Percentiles rank a stretch among this genome's conserved stretches.
Evolutionary conservation across 164 flowering plant genomes (phyloP).

Genomic region (Amborella trichopoda): DNA sequence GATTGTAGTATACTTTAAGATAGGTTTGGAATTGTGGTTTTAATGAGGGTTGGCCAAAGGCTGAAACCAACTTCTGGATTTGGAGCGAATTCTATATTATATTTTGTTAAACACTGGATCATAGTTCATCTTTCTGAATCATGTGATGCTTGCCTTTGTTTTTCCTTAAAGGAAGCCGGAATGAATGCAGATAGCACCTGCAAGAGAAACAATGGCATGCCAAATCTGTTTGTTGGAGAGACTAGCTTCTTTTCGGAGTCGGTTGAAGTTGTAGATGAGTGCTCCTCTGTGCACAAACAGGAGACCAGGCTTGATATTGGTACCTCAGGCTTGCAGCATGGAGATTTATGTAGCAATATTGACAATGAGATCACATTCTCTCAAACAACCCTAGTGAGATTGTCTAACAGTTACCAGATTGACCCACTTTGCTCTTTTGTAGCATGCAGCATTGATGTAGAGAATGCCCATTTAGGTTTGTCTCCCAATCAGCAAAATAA

Average conservation of each 20-base stretch:
- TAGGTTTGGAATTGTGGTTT: too few species aligned
- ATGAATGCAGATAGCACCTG: slow-evolving; percentile 5
- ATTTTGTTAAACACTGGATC: too few species aligned
- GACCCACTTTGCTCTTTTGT: slow-evolving; percentile 93
- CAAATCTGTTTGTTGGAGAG: slow-evolving; percentile 26
- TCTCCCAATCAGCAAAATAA: slow-evolving; percentile 9
- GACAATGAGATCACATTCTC: slow-evolving; percentile 18
- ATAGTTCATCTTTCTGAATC: too few species aligned
- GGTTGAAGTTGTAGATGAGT: slow-evolving; percentile 44
- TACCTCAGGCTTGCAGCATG: slow-evolving; percentile 22
- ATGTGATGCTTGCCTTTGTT: too few species aligned
- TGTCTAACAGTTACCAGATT: slow-evolving; percentile 27
- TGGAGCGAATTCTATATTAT: too few species aligned
- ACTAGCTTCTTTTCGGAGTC: slow-evolving; percentile 81
- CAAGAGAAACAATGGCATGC: slow-evolving; percentile 12
- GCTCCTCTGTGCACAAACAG: slow-evolving; percentile 30
- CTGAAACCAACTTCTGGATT: too few species aligned
- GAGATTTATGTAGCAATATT: slow-evolving; percentile 15
- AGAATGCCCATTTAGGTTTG: slow-evolving; percentile 9
- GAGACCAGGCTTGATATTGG: slow-evolving; percentile 14
- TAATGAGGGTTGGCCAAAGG: too few species aligned
- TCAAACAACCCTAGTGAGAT: slow-evolving; percentile 28
- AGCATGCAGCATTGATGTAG: slow-evolving; percentile 62
- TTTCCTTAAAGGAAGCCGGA: slow-evolving; percentile 19
- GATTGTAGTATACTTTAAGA: too few species aligned